A percentile compares a stretch with the other conserved stretches of the same genome.
Conservation (phyloP, 2,329 filamentous ascomycete species). For the Cordyceps fumosorosea region DNA sequence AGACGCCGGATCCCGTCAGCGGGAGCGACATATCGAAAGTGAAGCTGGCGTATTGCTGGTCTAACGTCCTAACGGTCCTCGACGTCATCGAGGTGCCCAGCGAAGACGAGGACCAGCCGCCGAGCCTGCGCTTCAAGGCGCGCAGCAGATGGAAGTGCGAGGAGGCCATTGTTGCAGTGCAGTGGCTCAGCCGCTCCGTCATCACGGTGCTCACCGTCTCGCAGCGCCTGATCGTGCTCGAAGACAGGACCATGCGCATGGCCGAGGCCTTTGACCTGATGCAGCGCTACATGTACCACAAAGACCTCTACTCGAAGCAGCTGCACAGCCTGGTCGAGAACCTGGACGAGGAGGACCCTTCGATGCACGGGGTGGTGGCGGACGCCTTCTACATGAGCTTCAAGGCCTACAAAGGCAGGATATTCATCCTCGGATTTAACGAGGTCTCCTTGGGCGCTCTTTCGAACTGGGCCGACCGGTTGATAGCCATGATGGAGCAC, state of each 20-base stretch:
- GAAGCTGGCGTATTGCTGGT: constrained; percentile 97
- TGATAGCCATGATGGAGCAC: constrained; percentile 90
- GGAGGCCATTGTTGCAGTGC: constrained; percentile 90
- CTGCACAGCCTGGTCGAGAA: constrained; percentile 80
- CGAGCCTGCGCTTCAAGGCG: constrained; percentile 70
- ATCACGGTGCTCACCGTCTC: constrained; percentile 88
- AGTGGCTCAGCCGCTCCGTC: constrained; percentile 94
- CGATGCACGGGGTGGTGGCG: constrained; percentile 91
- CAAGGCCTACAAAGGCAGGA: constrained; percentile 84
- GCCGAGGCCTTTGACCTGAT: constrained; percentile 93
- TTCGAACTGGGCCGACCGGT: constrained; percentile 93
- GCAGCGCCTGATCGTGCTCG: constrained; percentile 84
- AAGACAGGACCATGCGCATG: constrained; percentile 81
- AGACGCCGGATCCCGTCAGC: constrained; percentile 61
- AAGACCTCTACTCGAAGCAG: constrained; percentile 83
- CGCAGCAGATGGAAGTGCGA: constrained; percentile 88
- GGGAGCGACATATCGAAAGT: constrained; percentile 67
- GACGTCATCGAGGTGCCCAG: constrained; percentile 71
- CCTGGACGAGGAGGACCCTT: constrained; percentile 75
- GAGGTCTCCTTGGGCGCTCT: constrained; percentile 85
- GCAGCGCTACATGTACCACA: constrained; percentile 86
- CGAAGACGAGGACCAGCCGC: constrained; percentile 68
- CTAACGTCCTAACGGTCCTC: constrained; percentile 88
- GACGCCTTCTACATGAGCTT: constrained; percentile 99
- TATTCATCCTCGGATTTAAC: constrained; percentile 91